Base-by-base conservation (phyloP, 2,329 filamentous ascomycete genomes). In the Penicillium sp. region DNA sequence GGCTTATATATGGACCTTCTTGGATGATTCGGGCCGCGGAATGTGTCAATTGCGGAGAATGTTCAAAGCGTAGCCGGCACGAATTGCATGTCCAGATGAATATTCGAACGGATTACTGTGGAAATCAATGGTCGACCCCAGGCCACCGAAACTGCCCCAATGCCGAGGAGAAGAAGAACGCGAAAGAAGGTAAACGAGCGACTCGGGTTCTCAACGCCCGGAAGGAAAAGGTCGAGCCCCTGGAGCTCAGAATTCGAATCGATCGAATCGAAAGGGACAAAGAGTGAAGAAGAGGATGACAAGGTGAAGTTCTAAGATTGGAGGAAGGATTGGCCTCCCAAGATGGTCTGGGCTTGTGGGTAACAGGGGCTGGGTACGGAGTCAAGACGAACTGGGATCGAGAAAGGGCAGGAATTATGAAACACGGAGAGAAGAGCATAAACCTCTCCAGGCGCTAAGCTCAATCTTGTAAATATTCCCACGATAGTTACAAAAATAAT, bases 171-270 rank as follows among this genome's bases (percentile, higher is more conserved):
- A 48, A 52, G 43, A 56, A 54, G 39, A 49, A 40, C 53, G 37
- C 41, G 54, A 53, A 50, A 35, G 46, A 45, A 49, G 50, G 41
- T 52, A 58, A 59, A 58, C 51, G 58, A 61, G 50, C 55, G 57
- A 58, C 49, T 57, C 40, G 56, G 54, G 51, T 37, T 38, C 39
- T 53, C 41, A 41, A 55, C 40, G 42, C 53, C 58, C 58, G 55
- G 48, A 54, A 56, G 36, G 52, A 56, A 54, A 50, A 52, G 54
- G 55, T 53, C 47, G 54, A 55, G 52, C 57, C 57, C 56, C 51
- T 22, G 53, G 39, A 57, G 54, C 51, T 50, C 41, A 29, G 27
- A 46, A 49, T 53, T 53, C 29, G 44, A 46, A 52, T 48, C 41
- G 49, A 50, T n/a, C n/a, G n/a, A n/a, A n/a, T n/a, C n/a, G n/a